A percentile compares a stretch with the other conserved stretches of the same genome.
These are phyloP conservation scores for Geranium brycei DNA, from an alignment of 345 rosid species.

Conservation along the genomic window DNA sequence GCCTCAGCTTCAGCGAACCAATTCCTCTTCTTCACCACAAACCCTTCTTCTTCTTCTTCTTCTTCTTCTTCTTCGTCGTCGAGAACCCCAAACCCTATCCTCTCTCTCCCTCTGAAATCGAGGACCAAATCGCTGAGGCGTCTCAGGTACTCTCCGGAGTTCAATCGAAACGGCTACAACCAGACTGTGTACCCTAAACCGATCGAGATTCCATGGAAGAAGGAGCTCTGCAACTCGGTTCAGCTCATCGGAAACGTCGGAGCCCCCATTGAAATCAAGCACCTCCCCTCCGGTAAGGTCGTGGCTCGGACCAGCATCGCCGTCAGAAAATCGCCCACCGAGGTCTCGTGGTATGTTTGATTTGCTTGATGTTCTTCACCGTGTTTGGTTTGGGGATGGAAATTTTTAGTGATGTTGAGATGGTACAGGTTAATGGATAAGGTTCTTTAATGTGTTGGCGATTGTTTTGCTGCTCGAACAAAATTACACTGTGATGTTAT, in stretches of 20 bases:
- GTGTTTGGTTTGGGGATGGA: too few species aligned
- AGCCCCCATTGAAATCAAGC: conserved; percentile 35
- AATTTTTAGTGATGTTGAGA: too few species aligned
- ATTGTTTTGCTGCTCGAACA: too few species aligned
- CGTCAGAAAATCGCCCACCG: conserved; percentile 36
- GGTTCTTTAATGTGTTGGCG: too few species aligned
- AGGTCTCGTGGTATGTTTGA: conserved; percentile 31
- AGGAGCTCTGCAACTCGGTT: conserved; percentile 44
- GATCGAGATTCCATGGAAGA: conserved; percentile 38
- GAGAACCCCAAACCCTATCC: conserved; percentile 6
- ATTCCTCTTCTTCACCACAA: conserved; percentile 5
- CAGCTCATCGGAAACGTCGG: conserved; percentile 51
- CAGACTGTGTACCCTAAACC: conserved; percentile 21
- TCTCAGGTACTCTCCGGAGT: conserved; percentile 19
- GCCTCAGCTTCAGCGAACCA: neutral
- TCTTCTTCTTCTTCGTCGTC: conserved; percentile 1
- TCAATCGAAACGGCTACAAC: conserved; percentile 17
- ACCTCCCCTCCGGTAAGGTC: conserved; percentile 44
- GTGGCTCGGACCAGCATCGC: conserved; percentile 54
- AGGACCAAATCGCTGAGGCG: conserved; percentile 3
- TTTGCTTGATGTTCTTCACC: too few species aligned
- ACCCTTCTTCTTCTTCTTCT: conserved; percentile 1
- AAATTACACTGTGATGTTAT: too few species aligned
- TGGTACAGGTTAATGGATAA: too few species aligned
- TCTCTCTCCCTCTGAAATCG: neutral